These are phyloP conservation scores for Fistulina hepatica DNA, from an alignment of 1,284 basidiomycete genomes.

Conservation along the genomic window DNA sequence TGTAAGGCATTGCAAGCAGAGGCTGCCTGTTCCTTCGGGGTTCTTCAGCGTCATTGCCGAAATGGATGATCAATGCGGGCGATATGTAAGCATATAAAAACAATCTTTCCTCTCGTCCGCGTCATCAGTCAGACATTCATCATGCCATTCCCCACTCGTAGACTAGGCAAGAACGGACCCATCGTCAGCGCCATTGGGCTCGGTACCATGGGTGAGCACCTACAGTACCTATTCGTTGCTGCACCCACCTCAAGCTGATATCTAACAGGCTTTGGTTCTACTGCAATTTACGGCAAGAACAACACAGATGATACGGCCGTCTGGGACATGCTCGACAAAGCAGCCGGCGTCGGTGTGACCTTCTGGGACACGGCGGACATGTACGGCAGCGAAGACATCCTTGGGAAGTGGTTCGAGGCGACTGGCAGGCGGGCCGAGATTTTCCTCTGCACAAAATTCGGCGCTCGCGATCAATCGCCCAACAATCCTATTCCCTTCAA, in stretches of 20 bases:
- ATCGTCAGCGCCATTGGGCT: constrained; percentile 19
- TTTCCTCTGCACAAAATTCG: constrained; percentile 27
- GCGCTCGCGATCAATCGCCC: constrained; percentile 14
- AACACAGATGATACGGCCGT: constrained; percentile 9
- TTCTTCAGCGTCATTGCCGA: too few species aligned
- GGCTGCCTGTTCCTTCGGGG: too few species aligned
- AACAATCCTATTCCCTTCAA: constrained; percentile 1
- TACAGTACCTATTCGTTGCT: too few species aligned
- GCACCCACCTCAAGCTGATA: too few species aligned
- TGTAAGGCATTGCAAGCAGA: too few species aligned
- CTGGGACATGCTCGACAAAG: constrained; percentile 11
- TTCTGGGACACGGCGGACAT: constrained; percentile 16
- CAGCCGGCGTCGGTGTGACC: constrained; percentile 13
- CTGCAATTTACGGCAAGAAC: constrained; percentile 8
- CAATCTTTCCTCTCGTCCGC: neutral
- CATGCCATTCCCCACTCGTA: constrained; percentile 17
- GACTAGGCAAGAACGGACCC: constrained; percentile 21
- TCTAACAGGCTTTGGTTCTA: neutral
- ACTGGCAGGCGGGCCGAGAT: constrained; percentile 22
- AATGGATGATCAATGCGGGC: too few species aligned
- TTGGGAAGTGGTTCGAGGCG: constrained; percentile 20
- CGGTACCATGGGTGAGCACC: constrained; percentile 19
- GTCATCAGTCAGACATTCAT: neutral
- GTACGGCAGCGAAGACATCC: constrained; percentile 18
- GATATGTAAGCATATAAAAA: too few species aligned